phyloP scores from a whole-genome alignment of 352 stramenopile genomes.

The Thalassiosira exigua region DNA sequence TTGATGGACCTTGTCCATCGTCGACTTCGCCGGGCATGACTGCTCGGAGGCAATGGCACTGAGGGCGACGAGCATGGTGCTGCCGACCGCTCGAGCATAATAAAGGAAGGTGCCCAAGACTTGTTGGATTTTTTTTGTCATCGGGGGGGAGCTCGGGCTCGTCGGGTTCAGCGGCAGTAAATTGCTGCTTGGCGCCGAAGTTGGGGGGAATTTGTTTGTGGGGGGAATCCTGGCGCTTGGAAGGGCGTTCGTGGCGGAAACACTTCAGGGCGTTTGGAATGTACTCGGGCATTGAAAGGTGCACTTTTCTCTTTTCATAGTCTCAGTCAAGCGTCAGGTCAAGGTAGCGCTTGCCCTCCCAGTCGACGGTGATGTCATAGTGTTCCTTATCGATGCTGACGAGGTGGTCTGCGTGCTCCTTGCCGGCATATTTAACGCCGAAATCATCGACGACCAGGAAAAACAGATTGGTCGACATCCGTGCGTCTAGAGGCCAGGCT shows the following conservation, averaged over 20 bases:
- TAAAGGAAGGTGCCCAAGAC: conserved; percentile 40
- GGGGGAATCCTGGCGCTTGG: conserved; percentile 23
- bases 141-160: neutral
- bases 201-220: conserved; percentile 3
- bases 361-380: conserved; percentile 39
- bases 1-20: neutral
- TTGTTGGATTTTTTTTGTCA: conserved; percentile 32
- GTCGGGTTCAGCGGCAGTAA: neutral
- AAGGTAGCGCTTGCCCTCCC: conserved; percentile 18
- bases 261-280: conserved; percentile 5
- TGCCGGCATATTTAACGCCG: no score
- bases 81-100: conserved; percentile 36
- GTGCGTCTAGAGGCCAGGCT: conserved; percentile 22
- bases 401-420: conserved; percentile 21
- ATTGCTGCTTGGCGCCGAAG: conserved; percentile 33
- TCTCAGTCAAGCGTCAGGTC: conserved; percentile 37
- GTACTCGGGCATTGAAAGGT: conserved; percentile 42
- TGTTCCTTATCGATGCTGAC: conserved; percentile 10
- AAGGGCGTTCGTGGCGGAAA: conserved; percentile 18
- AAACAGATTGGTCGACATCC: no score
- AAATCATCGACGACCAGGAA: no score
- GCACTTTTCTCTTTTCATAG: conserved; percentile 22
- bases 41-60: conserved; percentile 21
- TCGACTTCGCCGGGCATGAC: neutral
- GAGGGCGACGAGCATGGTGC: conserved; percentile 49